phyloP scores from a whole-genome alignment of 192 early-diverging fungal species.

The Funneliformis mosseae region DNA sequence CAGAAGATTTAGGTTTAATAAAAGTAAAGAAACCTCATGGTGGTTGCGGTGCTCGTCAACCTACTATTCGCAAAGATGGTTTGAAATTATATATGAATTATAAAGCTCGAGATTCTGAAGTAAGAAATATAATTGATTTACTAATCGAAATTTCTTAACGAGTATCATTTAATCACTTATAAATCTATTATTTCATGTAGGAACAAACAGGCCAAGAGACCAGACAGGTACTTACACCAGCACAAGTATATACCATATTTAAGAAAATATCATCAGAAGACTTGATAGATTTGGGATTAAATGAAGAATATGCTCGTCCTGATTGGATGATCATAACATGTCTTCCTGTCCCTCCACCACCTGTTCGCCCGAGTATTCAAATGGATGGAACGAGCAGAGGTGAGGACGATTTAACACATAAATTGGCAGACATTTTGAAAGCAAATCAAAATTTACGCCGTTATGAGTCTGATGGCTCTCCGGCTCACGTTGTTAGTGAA shows the following conservation, averaged over 20 bases:
- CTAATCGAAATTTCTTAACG: not conserved
- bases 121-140: constrained; percentile 15
- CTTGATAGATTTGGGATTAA: constrained; percentile 81
- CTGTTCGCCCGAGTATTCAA: constrained; percentile 94
- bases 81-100: constrained; percentile 66
- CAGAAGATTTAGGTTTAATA: constrained; percentile 46
- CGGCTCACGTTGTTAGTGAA: constrained; percentile 85
- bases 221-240: constrained; percentile 67
- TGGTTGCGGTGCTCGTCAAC: constrained; percentile 86
- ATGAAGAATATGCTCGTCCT: constrained; percentile 88
- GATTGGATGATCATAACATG: constrained; percentile 98
- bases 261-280: constrained; percentile 88
- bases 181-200: constrained; percentile 28
- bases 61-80: constrained; percentile 78
- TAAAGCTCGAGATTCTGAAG: constrained; percentile 43
- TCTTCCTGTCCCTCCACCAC: constrained; percentile 93
- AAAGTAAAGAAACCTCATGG: constrained; percentile 72
- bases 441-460: constrained; percentile 83
- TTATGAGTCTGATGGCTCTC: constrained; percentile 85
- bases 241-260: constrained; percentile 80
- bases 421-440: constrained; percentile 91
- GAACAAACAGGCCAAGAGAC: constrained; percentile 57
- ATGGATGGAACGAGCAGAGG: constrained; percentile 85
- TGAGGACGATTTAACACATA: constrained; percentile 98
- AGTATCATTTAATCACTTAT: not conserved